These are phyloP conservation scores for Alternaria sp. DNA, from an alignment of 2,329 filamentous ascomycete genomes.

Conservation along the genomic window DNA sequence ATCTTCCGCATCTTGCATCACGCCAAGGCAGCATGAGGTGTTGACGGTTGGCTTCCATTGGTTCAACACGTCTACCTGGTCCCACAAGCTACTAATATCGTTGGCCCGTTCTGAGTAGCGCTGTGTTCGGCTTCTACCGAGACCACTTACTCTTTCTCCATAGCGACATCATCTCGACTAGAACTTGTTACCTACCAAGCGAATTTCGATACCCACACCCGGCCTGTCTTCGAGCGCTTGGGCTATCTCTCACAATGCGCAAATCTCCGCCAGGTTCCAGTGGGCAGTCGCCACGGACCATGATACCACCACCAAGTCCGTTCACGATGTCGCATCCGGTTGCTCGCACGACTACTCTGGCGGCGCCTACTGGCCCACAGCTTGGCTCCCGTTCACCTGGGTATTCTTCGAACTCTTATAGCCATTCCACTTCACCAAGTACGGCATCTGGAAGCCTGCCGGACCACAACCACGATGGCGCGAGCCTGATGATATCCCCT, in stretches of 20 bases:
- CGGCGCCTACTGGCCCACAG: constrained; percentile 38
- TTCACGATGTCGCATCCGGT: constrained; percentile 36
- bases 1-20: constrained; percentile 15
- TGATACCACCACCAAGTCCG: constrained; percentile 43
- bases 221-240: constrained; percentile 13
- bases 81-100: constrained; percentile 29
- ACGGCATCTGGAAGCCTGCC: constrained; percentile 41
- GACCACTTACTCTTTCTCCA: constrained; percentile 33
- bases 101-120: constrained; percentile 32
- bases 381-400: constrained; percentile 41
- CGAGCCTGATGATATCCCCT: constrained; percentile 51
- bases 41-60: constrained; percentile 33
- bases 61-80: constrained; percentile 20
- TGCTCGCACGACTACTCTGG: constrained; percentile 33
- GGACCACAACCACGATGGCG: constrained; percentile 41
- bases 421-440: constrained; percentile 46
- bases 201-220: neutral
- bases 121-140: constrained; percentile 47
- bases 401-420: constrained; percentile 40
- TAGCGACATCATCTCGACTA: constrained; percentile 18
- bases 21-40: constrained; percentile 34
- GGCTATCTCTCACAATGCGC: constrained; percentile 26
- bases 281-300: constrained; percentile 40
- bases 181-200: constrained; percentile 12
- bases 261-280: constrained; percentile 44